Percentiles rank a stretch among this genome's conserved stretches.
Evolutionary conservation across 75 land plant genomes (phyloP).

Genomic region (Pinus albicaulis): DNA sequence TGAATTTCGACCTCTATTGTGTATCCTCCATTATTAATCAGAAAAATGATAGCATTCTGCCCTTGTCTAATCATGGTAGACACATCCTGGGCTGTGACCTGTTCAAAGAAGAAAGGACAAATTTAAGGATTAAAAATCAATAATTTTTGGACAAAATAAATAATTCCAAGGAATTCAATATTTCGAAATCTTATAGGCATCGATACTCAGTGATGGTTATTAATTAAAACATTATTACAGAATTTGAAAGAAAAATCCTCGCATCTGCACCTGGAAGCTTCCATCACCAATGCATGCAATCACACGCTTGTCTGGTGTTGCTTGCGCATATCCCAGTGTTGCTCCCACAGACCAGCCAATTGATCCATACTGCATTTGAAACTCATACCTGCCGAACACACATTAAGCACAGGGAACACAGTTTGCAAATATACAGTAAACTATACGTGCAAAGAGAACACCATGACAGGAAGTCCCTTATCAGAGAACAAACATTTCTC

Average conservation of each 20-base stretch:
- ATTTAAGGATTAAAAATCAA: too few relatives aligned
- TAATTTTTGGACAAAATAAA: too few relatives aligned
- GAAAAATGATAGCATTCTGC: slow-evolving; percentile 37
- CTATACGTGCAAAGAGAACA: neutral
- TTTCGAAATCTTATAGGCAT: too few relatives aligned
- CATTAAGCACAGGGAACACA: neutral
- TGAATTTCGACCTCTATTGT: slow-evolving; percentile 55
- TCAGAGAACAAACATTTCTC: neutral
- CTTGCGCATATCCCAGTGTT: slow-evolving; percentile 40
- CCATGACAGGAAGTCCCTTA: neutral
- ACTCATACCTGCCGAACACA: slow-evolving; percentile 38
- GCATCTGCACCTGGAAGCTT: slow-evolving; percentile 54
- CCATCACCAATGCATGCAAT: slow-evolving; percentile 61
- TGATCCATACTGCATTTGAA: slow-evolving; percentile 63
- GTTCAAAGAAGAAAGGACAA: neutral
- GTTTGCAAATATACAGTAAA: neutral
- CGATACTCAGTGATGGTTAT: too few relatives aligned
- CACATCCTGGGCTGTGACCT: slow-evolving; percentile 48
- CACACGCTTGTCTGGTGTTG: slow-evolving; percentile 29
- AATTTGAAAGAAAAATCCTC: neutral
- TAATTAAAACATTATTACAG: too few relatives aligned
- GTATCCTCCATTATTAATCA: slow-evolving; percentile 55
- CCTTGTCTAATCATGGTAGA: slow-evolving; percentile 45
- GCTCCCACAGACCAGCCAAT: slow-evolving; percentile 71
- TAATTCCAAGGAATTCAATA: too few relatives aligned